Percentiles rank a stretch among this genome's conserved stretches.
These are phyloP conservation scores for Thalassiosira livingstoniorum DNA, from an alignment of 352 stramenopile genomes.

Conservation along the genomic window DNA sequence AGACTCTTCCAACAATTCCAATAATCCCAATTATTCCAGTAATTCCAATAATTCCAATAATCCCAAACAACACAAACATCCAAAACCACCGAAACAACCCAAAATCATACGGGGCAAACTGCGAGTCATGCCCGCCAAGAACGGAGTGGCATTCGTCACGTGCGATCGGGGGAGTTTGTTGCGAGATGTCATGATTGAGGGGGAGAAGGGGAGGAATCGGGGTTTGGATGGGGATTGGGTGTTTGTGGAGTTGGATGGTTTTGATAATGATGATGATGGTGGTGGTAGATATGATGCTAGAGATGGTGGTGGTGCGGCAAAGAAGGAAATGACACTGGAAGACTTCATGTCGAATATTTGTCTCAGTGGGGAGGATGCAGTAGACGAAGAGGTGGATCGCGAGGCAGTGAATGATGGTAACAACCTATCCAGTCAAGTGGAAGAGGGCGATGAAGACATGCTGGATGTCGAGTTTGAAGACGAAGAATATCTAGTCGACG, in stretches of 20 bases:
- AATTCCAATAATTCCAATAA: no score
- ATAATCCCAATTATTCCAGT: no score
- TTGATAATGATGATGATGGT: conserved; percentile 3
- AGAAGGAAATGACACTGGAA: conserved; percentile 20
- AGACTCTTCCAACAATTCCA: no score
- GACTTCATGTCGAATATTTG: conserved; percentile 50
- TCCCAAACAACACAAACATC: conserved; percentile 6
- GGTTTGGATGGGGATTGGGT: conserved; percentile 82
- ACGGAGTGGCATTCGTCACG: conserved; percentile 66
- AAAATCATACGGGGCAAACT: conserved; percentile 79
- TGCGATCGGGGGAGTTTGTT: conserved; percentile 75
- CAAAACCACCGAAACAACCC: conserved; percentile 11
- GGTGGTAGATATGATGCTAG: conserved; percentile 29
- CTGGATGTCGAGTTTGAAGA: conserved; percentile 39
- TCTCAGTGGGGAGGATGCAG: background rate
- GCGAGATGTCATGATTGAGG: conserved; percentile 70
- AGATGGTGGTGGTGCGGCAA: conserved; percentile 5
- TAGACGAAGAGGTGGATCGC: background rate
- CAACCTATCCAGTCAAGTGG: no score
- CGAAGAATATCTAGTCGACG: conserved; percentile 38
- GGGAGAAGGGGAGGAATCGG: conserved; percentile 70
- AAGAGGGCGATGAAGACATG: conserved; percentile 23
- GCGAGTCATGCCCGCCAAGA: conserved; percentile 60
- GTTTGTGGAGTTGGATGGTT: conserved; percentile 69
- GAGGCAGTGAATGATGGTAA: conserved; percentile 17